Evolutionary conservation across 192 early-diverging fungal species (phyloP).

Genomic region (Podila epigama): DNA sequence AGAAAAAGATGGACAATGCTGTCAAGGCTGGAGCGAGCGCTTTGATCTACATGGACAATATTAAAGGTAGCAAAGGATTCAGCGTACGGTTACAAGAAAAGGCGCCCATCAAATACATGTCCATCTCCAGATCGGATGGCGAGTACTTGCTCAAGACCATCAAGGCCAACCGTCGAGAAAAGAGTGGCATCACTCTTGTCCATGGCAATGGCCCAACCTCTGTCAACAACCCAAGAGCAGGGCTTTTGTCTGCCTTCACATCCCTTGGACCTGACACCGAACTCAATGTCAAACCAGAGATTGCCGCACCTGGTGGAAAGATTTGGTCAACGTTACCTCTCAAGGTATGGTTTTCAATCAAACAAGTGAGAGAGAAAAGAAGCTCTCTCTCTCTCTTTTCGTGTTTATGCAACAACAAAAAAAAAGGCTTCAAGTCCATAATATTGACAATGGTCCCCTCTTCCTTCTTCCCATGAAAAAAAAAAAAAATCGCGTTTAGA

Average conservation of each 20-base stretch:
- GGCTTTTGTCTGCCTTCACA: slow-evolving; percentile 72
- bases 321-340: slow-evolving; percentile 63
- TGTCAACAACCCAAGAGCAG: slow-evolving; percentile 51
- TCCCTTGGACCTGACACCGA: slow-evolving; percentile 72
- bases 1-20: slow-evolving; percentile 59
- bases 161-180: slow-evolving; percentile 1
- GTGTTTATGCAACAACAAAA: too few species aligned
- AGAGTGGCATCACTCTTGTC: slow-evolving; percentile 36
- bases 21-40: slow-evolving; percentile 62
- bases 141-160: slow-evolving; percentile 51
- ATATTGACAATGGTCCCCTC: too few species aligned
- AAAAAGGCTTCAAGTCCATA: too few species aligned
- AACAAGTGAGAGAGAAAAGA: too few species aligned
- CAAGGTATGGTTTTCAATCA: slow-evolving; percentile 7
- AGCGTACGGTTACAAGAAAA: slow-evolving; percentile 18
- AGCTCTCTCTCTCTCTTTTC: too few species aligned
- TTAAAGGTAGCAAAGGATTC: background rate
- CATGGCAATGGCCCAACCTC: slow-evolving; percentile 44
- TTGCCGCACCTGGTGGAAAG: slow-evolving; percentile 61
- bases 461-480: too few species aligned
- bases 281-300: slow-evolving; percentile 63
- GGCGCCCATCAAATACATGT: slow-evolving; percentile 46
- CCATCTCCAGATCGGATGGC: slow-evolving; percentile 57
- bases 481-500: too few species aligned
- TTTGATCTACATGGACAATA: slow-evolving; percentile 65